Conservation (phyloP, 2,329 filamentous ascomycete genomes). For the Magnaporthiopsis incrustans region DNA sequence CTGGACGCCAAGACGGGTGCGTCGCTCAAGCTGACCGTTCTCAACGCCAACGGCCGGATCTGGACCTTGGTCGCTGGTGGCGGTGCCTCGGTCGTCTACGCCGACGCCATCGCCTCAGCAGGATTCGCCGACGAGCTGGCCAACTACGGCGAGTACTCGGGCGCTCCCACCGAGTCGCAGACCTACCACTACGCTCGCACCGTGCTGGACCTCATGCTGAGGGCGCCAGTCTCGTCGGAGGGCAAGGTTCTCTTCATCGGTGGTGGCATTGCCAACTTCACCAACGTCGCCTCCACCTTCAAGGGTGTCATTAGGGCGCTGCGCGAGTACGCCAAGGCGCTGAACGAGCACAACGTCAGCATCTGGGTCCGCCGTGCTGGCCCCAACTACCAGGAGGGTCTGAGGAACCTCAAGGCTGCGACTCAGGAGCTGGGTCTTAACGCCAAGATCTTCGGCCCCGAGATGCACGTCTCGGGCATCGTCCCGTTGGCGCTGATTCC, state of each 20-base stretch:
- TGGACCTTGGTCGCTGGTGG: constrained; percentile 99
- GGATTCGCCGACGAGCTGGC: constrained; percentile 94
- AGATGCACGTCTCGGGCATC: constrained; percentile 98
- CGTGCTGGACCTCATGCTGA: constrained; percentile 94
- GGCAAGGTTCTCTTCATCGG: constrained; percentile 99
- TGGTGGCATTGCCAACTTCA: constrained; percentile 99
- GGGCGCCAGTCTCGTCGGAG: constrained; percentile 72
- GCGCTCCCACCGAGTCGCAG: constrained; percentile 96
- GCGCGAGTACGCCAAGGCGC: constrained; percentile 74
- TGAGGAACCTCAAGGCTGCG: constrained; percentile 99
- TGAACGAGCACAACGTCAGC: constrained; percentile 94
- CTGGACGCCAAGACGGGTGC: constrained; percentile 99
- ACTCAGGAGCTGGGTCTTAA: constrained; percentile 83
- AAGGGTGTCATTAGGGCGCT: constrained; percentile 98
- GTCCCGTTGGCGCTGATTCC: constrained; percentile 80
- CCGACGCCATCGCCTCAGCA: constrained; percentile 93
- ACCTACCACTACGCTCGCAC: constrained; percentile 99
- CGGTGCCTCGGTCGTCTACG: constrained; percentile 98
- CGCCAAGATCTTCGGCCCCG: constrained; percentile 56
- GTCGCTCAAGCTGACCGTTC: constrained; percentile 93
- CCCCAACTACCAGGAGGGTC: constrained; percentile 98
- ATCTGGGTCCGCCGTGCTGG: constrained; percentile 91
- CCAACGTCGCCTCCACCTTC: constrained; percentile 98
- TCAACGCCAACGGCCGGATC: constrained; percentile 85
- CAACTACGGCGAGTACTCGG: constrained; percentile 99